Evolutionary conservation across 441 rosid genomes (phyloP), one percentile per base, ranked within the genome.

Genomic region (Eruca vesicaria): DNA sequence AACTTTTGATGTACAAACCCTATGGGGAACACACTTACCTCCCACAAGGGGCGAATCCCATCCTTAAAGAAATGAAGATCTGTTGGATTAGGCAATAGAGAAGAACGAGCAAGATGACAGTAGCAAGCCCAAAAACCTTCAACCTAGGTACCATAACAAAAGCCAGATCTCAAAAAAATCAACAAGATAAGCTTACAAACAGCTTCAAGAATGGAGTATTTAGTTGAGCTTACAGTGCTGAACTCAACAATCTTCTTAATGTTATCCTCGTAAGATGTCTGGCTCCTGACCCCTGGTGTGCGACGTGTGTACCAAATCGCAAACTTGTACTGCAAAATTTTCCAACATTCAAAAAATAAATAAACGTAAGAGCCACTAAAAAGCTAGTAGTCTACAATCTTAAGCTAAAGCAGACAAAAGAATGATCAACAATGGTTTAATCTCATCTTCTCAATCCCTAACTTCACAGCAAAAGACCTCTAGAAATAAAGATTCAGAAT

Each of bases 31-130:
- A 75, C 14, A 28, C 32, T 18, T 56, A 96, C 98, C 98, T 94
- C 98, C 99, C 98, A 94, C 14, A 94, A 77, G 6, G 99, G 98
- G 6, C 95, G 97, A 74, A 90, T 92, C 60, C 94, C 95, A 76
- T 92, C 98, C 84, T 92, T 94, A 68, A 96, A 94, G 80, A 94
- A 88, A 84, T 96, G 99, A 79, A 94, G 82, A 84, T 96, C 98
- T 4, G 98, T 90, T 7, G 99, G 98, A 75, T 85, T 86, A 35
- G 98, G 99, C 84, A 94, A 79, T 63, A 91, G 73, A 81, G 98
- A 94, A 58, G 99, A 86, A 68, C 93, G 94, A 68, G 92, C 91
- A 81, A 96, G 79, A 85, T 92, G 95, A 78, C 97, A 94, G 79
- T 94, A 94, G 83, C 90, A 84, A 23, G 96, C 87, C 98, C 98